Evolutionary conservation across 345 rosid species (phyloP).

Genomic region (Acer campestre): DNA sequence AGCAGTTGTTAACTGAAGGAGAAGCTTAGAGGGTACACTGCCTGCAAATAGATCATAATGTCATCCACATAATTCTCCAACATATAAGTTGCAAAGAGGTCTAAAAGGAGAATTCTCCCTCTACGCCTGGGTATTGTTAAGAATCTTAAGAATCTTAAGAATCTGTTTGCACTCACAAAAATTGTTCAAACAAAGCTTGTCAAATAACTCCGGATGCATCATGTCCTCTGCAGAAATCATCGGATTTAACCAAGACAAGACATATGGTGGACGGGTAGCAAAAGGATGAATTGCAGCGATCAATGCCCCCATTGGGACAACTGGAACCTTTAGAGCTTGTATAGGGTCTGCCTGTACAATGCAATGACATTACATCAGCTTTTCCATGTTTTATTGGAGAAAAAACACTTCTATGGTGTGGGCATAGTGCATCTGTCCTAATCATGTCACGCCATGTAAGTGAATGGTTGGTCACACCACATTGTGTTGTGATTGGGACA

Average conservation of each 20-base stretch:
- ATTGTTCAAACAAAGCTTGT: constrained; percentile 69
- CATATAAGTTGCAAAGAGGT: background rate
- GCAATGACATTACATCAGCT: constrained; percentile 18
- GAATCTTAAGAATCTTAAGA: background rate
- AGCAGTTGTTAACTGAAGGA: constrained; percentile 71
- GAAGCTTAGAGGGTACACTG: constrained; percentile 71
- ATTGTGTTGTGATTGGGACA: background rate
- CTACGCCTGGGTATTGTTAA: background rate
- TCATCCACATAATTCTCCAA: background rate
- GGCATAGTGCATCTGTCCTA: background rate
- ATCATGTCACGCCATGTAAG: no score
- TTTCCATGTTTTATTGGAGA: background rate
- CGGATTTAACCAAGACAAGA: constrained; percentile 58
- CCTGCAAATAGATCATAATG: constrained; percentile 42
- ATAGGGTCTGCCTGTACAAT: constrained; percentile 63
- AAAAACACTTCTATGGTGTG: background rate
- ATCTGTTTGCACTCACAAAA: constrained; percentile 47
- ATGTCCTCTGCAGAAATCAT: constrained; percentile 69
- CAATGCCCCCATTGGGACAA: constrained; percentile 64
- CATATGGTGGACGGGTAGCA: constrained; percentile 65
- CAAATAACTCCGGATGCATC: constrained; percentile 66
- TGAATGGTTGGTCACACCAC: background rate
- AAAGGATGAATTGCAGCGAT: constrained; percentile 63
- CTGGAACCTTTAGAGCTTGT: constrained; percentile 60
- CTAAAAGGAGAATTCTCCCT: background rate